Percentiles rank a stretch among this genome's conserved stretches.
Conservation (phyloP, 305 asterid genomes). For the Fraxinus velutina region DNA sequence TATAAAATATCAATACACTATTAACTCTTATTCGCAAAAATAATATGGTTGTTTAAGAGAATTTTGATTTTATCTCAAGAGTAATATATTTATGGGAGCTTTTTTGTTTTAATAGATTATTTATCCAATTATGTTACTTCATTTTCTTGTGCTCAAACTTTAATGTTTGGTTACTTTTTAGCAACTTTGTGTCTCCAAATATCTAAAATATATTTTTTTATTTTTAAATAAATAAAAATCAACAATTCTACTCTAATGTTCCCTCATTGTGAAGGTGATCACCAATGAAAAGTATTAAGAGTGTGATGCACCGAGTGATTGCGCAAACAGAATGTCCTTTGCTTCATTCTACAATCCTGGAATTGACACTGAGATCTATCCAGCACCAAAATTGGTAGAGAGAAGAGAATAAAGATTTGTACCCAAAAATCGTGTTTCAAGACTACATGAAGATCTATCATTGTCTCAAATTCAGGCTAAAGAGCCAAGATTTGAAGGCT, state of each 20-base stretch:
- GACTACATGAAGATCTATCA: conserved; percentile 63
- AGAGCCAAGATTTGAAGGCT: conserved; percentile 65
- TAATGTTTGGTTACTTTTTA: background rate
- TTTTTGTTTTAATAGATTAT: background rate
- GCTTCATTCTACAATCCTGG: conserved; percentile 73
- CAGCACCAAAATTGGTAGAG: conserved; percentile 49
- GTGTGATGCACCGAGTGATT: conserved; percentile 56
- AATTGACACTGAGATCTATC: conserved; percentile 55
- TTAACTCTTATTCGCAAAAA: background rate
- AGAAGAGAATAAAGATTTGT: conserved; percentile 31
- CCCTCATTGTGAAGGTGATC: conserved; percentile 36
- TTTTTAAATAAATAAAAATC: no score
- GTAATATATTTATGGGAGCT: background rate
- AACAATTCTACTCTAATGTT: background rate
- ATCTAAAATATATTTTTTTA: background rate
- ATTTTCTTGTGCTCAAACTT: background rate
- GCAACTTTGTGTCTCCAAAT: background rate
- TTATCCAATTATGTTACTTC: background rate
- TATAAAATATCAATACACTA: background rate
- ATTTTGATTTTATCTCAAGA: background rate
- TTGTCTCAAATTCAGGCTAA: conserved; percentile 58
- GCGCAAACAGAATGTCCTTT: conserved; percentile 61
- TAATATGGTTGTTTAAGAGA: background rate
- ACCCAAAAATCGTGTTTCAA: conserved; percentile 61
- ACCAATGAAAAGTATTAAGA: conserved; percentile 62